Evolutionary conservation across 805 yeast species (phyloP).

Genomic region (Wickerhamiella lipophila): DNA sequence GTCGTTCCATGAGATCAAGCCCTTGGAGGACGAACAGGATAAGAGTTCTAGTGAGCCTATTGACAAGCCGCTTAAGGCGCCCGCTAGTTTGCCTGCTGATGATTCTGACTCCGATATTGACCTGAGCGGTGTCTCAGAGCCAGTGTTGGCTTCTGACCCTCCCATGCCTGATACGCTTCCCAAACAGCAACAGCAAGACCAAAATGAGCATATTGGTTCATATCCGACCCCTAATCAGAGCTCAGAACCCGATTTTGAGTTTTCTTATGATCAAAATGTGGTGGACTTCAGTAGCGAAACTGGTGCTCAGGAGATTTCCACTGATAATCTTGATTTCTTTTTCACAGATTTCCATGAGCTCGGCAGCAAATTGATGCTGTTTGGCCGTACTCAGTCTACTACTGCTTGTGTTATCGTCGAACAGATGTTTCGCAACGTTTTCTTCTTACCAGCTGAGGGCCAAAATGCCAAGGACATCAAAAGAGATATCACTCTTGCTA

Average conservation of each 20-base stretch:
- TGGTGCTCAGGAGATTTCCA: constrained; percentile 29
- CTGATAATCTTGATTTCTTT: constrained; percentile 51
- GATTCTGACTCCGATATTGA: not conserved
- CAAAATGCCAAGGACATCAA: constrained; percentile 44
- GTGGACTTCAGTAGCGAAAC: constrained; percentile 6
- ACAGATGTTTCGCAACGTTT: constrained; percentile 58
- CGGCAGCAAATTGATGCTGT: constrained; percentile 52
- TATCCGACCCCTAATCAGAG: constrained; percentile 7
- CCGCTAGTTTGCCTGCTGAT: not conserved
- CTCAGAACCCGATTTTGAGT: constrained; percentile 3
- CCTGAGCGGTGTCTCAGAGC: not conserved
- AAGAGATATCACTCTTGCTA: constrained; percentile 58
- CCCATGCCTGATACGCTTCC: not conserved
- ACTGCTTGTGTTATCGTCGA: constrained; percentile 54
- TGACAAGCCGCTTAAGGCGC: not conserved
- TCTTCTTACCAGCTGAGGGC: constrained; percentile 54
- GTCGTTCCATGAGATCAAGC: not conserved
- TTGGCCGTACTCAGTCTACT: constrained; percentile 59
- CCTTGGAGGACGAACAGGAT: not conserved
- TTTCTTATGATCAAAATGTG: constrained; percentile 7
- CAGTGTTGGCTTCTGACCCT: not conserved
- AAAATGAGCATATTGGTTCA: not conserved
- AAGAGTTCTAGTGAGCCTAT: not conserved
- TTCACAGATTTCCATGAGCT: constrained; percentile 87
- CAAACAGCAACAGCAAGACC: not conserved